A percentile compares a stretch with the other conserved stretches of the same genome.
Evolutionary conservation across 305 asterid genomes (phyloP).

Genomic region (Striga hermonthica): DNA sequence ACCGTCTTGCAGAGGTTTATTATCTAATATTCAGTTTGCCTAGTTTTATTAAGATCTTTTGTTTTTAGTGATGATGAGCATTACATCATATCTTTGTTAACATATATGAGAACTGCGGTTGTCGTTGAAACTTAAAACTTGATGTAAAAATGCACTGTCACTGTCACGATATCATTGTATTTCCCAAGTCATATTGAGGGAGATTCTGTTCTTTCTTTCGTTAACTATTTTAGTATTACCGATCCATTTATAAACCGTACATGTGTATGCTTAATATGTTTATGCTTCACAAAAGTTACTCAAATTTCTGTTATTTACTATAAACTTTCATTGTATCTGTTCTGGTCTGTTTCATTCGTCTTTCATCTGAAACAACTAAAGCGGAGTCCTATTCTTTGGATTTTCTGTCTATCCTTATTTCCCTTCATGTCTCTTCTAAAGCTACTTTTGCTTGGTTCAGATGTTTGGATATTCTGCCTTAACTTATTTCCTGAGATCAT

Average conservation of each 20-base stretch:
- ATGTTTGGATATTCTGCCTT: conserved; percentile 12
- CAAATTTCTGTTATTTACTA: too few relatives aligned
- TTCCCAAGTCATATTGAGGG: conserved; percentile 8
- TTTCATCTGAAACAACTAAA: too few relatives aligned
- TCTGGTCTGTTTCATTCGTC: too few relatives aligned
- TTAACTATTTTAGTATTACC: conserved; percentile 11
- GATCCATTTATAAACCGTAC: background rate
- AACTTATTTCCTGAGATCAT: conserved; percentile 10
- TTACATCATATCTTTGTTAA: conserved; percentile 24
- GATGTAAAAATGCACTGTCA: conserved; percentile 11
- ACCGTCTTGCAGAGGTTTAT: conserved; percentile 99
- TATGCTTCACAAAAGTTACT: too few relatives aligned
- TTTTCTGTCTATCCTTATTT: background rate
- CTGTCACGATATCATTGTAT: conserved; percentile 18
- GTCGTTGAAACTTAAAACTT: conserved; percentile 3
- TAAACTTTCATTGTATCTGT: too few relatives aligned
- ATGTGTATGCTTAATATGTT: too few relatives aligned
- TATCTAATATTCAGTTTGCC: conserved; percentile 24
- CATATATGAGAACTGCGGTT: conserved; percentile 1
- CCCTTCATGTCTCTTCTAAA: conserved; percentile 14
- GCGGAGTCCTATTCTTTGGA: too few relatives aligned
- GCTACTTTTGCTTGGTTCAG: conserved; percentile 16
- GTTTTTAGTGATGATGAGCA: conserved; percentile 17
- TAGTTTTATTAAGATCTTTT: conserved; percentile 10
- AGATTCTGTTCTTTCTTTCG: conserved; percentile 12